Evolutionary conservation across 441 rosid genomes (phyloP).

Genomic region (Pelargonium cotyledonis): DNA sequence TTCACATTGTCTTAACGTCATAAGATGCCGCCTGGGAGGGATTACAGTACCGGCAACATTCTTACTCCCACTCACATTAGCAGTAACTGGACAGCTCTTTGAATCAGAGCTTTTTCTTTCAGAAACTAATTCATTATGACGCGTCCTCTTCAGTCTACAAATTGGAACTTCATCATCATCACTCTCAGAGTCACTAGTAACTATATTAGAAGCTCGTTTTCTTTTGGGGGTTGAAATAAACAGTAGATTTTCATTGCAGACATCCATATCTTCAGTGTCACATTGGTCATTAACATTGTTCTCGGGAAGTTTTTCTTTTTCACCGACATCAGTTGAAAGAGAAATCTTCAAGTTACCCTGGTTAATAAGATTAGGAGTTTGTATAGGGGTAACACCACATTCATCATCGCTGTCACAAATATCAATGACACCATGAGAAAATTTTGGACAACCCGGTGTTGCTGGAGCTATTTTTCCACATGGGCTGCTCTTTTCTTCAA

Average conservation of each 20-base stretch:
- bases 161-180: slow-evolving; percentile 45
- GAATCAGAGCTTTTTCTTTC: slow-evolving; percentile 14
- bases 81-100: slow-evolving; percentile 9
- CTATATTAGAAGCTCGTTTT: slow-evolving; percentile 38
- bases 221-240: slow-evolving; percentile 31
- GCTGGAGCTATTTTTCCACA: slow-evolving; percentile 37
- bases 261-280: slow-evolving; percentile 20
- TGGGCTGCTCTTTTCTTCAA: slow-evolving; percentile 30
- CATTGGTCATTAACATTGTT: slow-evolving; percentile 18
- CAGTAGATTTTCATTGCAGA: slow-evolving; percentile 21
- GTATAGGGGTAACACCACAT: slow-evolving; percentile 5
- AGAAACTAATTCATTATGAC: slow-evolving; percentile 15
- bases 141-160: slow-evolving; percentile 27
- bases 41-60: slow-evolving; percentile 11
- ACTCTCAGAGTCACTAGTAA: slow-evolving; percentile 47
- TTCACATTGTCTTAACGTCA: slow-evolving; percentile 28
- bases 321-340: slow-evolving; percentile 16
- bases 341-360: slow-evolving; percentile 11
- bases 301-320: slow-evolving; percentile 15
- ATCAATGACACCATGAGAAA: slow-evolving; percentile 25
- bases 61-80: slow-evolving; percentile 6
- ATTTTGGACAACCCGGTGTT: slow-evolving; percentile 27
- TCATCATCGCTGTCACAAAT: slow-evolving; percentile 49
- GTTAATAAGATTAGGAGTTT: slow-evolving; percentile 2
- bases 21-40: slow-evolving; percentile 29